Base-by-base conservation (phyloP, 2,329 filamentous ascomycete genomes). In the Nemania bipapillata region DNA sequence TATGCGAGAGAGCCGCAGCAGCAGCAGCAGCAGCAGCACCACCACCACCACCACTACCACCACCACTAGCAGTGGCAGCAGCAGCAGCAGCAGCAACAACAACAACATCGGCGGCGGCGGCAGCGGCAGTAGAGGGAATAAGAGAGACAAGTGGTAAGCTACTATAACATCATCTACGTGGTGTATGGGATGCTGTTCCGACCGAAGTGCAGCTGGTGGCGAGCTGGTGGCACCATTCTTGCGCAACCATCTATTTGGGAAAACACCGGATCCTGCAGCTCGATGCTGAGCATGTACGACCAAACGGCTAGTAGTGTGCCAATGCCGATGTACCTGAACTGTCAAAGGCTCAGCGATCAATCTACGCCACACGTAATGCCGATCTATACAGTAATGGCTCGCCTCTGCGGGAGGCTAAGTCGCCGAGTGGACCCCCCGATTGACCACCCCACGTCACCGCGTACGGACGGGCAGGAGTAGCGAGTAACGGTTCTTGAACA, bases 391-490 rank as follows among this genome's bases (percentile, higher is more conserved):
- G 24, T 32, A 30, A 24, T 12, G 20, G 5, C 28, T 20, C 12
- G 28, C 6, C 8, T 30, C 17, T 17, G 32, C 58, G 35, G 57
- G 63, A 55, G 63, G 58, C 63, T 66, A 53, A 47, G 54, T 54
- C 58, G 63, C 66, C 66, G 66, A 49, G 66, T 63, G 63, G 66
- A 59, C 15, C 56, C 57, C 63, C 63, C 42, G 42, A 17, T 26
- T 26, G 7, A 40, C 17, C 30, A 50, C 54, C 37, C 42, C 26
- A 56, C 40, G 42, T 45, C 24, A 68, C 55, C 40, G 59, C 40
- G 12, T 30, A 47, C 49, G 63, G 56, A 35, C 37, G 54, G 22
- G 47, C 17, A 12, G 15, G 5, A 7, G 65, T 55, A 15, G 30
- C 47, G 26, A 53, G 45, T 15, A 35, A 47, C 52, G 22, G 52